Conservation (phyloP, 495 filamentous ascomycete genomes). For the Penicillium coffeae region DNA sequence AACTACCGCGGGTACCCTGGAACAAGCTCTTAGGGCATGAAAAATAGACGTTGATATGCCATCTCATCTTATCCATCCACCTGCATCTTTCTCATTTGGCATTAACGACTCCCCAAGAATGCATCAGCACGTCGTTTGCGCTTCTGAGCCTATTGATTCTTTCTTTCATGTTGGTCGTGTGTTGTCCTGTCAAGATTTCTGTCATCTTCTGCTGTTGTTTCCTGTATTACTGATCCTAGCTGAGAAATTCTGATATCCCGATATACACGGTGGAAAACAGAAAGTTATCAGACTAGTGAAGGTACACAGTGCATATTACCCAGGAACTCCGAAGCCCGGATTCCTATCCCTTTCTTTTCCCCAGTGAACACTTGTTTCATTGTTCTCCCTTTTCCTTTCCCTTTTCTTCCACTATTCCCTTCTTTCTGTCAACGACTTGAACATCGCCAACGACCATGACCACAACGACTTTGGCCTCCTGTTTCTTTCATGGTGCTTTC, state of each 20-base stretch:
- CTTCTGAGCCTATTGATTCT: not conserved
- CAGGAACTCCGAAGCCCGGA: too few species aligned
- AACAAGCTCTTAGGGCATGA: not conserved
- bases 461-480: constrained; percentile 3
- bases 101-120: not conserved
- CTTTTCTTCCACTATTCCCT: constrained; percentile 4
- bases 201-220: not conserved
- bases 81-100: not conserved
- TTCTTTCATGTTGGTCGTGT: not conserved
- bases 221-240: not conserved
- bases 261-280: too few species aligned
- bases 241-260: too few species aligned
- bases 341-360: not conserved
- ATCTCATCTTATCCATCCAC: not conserved
- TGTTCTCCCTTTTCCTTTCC: constrained; percentile 7
- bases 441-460: constrained; percentile 6
- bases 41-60: constrained; percentile 5
- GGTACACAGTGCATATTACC: too few species aligned
- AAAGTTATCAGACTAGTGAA: too few species aligned
- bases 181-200: not conserved
- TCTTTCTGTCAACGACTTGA: constrained; percentile 10
- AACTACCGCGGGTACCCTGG: constrained; percentile 34
- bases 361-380: constrained; percentile 4
- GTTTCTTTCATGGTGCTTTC: not conserved
- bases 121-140: constrained; percentile 9